Percentiles rank a stretch among this genome's conserved stretches.
Conservation (phyloP, 2,329 filamentous ascomycete genomes). For the Claviceps purpurea region DNA sequence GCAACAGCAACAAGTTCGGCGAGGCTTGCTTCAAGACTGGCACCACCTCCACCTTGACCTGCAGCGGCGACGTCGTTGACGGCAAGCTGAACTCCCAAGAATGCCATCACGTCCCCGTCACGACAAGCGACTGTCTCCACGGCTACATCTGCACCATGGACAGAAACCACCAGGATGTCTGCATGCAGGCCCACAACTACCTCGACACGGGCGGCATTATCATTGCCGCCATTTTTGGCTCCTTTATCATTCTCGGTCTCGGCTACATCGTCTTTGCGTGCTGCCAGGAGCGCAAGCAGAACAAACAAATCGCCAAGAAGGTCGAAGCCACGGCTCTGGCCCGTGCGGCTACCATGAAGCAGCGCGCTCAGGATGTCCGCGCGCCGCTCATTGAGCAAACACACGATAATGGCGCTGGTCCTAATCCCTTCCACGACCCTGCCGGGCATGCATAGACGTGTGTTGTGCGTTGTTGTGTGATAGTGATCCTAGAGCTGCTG, state of each 20-base stretch:
- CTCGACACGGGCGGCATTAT: slow-evolving; percentile 32
- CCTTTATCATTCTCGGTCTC: slow-evolving; percentile 24
- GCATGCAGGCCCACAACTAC: slow-evolving; percentile 23
- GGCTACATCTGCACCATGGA: slow-evolving; percentile 32
- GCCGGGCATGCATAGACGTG: background rate
- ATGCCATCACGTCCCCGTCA: slow-evolving; percentile 25
- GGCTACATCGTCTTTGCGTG: slow-evolving; percentile 34
- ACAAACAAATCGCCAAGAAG: slow-evolving; percentile 29
- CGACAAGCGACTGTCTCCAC: slow-evolving; percentile 26
- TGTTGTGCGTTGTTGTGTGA: too few relatives aligned
- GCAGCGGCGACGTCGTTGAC: slow-evolving; percentile 25
- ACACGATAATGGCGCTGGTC: slow-evolving; percentile 10
- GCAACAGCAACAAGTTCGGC: slow-evolving; percentile 8
- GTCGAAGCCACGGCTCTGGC: slow-evolving; percentile 37
- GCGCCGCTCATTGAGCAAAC: slow-evolving; percentile 24
- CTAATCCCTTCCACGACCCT: slow-evolving; percentile 25
- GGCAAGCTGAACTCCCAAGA: slow-evolving; percentile 20
- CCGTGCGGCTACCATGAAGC: slow-evolving; percentile 32
- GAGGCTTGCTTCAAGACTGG: slow-evolving; percentile 20
- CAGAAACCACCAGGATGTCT: slow-evolving; percentile 23
- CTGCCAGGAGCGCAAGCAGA: slow-evolving; percentile 33
- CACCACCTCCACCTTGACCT: slow-evolving; percentile 23
- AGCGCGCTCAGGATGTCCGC: slow-evolving; percentile 20
- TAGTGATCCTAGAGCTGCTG: too few relatives aligned
- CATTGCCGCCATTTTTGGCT: slow-evolving; percentile 33